Evolutionary conservation across 2,329 filamentous ascomycete species (phyloP), one percentile per base, ranked within the genome.

Genomic region (Trichoderma cornu-damae): DNA sequence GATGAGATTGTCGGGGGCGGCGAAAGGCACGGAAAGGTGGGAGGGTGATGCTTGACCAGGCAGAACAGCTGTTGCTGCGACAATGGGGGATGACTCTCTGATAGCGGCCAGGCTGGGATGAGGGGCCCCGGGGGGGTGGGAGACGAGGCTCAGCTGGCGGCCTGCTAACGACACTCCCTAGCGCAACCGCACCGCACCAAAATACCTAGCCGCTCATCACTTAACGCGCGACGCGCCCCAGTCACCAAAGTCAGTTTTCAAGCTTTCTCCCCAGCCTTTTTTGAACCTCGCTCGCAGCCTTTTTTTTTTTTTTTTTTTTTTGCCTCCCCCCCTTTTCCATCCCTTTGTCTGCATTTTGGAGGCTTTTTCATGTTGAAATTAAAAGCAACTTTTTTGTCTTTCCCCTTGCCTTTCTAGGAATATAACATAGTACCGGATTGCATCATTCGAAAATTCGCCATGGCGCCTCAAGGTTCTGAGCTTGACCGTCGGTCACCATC

Each of bases 221-320:
- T 73, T 72, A 66, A 73, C 71, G 70, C 71, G 71, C 66, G 64
- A 72, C 71, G 71, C 71, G 70, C 68, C 64, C 64, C 58, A 53
- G 46, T 35, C 38, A 34, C 40, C 26, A 42, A 16, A 49, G 20
- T 35, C 43, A 50, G 63, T 67, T 67, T 66, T 68, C 66, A 68
- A 65, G 65, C 67, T 68, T 57, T 44, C 26, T 28, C 46, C n/a
- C 35, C 43, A 49, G 37, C 18, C 44, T 42, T 54, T 38, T 48
- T 47, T 12, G 37, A 38, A 20, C 16, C 16, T 8, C 37, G 16
- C 18, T 38, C 20, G 37, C 11, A n/a, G 12, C 37, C n/a, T 44
- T 49, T 49, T 37, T 20, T 49, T 30, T n/a, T 22, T 11, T 12
- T 47, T 62, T 42, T 50, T 14, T 26, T 34, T n/a, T n/a, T n/a